Evolutionary conservation across 1,284 basidiomycete species (phyloP).

Genomic region (Laetiporus sulphureus): DNA sequence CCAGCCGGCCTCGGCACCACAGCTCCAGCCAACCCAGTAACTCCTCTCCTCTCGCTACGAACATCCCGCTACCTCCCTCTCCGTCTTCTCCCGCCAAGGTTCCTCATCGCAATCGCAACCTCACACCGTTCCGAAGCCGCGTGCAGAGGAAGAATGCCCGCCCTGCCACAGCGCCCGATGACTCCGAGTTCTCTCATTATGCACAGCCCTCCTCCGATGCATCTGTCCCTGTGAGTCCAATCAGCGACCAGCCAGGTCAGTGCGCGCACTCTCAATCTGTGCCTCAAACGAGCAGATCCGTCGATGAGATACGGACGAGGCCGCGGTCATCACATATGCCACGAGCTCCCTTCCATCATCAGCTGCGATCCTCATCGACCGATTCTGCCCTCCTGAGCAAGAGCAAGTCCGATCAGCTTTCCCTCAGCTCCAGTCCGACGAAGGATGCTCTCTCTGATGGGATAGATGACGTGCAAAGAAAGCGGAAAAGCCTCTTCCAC

Average conservation of each 20-base stretch:
- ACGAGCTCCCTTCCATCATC: conserved; percentile 10
- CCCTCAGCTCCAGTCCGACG: conserved; percentile 1
- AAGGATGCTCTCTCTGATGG: conserved; percentile 6
- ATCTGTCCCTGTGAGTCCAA: conserved; percentile 1
- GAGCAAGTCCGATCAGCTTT: conserved; percentile 6
- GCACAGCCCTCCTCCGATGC: background rate
- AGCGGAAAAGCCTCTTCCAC: conserved; percentile 18
- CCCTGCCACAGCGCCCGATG: conserved; percentile 33
- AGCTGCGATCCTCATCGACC: conserved; percentile 18
- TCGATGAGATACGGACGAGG: background rate
- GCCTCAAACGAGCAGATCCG: background rate
- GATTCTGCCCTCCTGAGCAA: conserved; percentile 16
- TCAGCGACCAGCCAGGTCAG: background rate
- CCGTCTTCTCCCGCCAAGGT: conserved; percentile 14
- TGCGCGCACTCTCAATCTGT: conserved; percentile 5
- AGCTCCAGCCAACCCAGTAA: conserved; percentile 12
- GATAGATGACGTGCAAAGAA: conserved; percentile 14
- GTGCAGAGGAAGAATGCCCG: conserved; percentile 24
- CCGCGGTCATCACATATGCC: conserved; percentile 5
- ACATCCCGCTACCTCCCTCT: conserved; percentile 13
- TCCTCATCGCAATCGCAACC: conserved; percentile 13
- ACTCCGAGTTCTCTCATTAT: background rate
- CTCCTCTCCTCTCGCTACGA: conserved; percentile 10
- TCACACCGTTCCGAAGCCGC: conserved; percentile 9
- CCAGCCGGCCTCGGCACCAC: conserved; percentile 20